A percentile compares a stretch with the other conserved stretches of the same genome.
These are phyloP conservation scores for Trypanosoma rangeli DNA, from an alignment of 208 protist genomes.

Conservation along the genomic window DNA sequence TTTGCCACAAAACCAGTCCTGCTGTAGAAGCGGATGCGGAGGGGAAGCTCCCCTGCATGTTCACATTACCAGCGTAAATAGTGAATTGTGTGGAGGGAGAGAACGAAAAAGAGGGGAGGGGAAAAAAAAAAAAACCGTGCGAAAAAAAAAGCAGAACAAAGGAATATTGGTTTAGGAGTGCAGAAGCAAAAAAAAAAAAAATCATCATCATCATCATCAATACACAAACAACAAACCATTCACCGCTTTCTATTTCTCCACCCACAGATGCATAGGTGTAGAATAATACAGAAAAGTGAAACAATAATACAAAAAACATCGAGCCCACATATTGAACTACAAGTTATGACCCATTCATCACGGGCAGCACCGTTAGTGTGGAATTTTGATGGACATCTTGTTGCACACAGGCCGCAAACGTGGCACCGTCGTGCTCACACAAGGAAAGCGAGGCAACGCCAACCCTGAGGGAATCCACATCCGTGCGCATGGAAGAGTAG, in stretches of 20 bases:
- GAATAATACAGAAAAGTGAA: constrained; percentile 12
- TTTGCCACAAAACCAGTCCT: no score
- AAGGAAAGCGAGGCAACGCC: constrained; percentile 39
- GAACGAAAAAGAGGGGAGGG: not conserved
- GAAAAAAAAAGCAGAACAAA: not conserved
- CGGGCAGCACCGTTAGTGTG: constrained; percentile 22
- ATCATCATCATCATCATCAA: no score
- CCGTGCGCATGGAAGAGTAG: constrained; percentile 24
- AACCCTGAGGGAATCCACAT: constrained; percentile 25
- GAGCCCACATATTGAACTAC: not conserved
- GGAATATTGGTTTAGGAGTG: no score
- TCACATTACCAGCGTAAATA: no score
- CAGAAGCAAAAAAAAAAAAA: no score
- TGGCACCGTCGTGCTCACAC: constrained; percentile 22
- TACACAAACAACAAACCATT: not conserved
- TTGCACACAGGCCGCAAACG: constrained; percentile 29
- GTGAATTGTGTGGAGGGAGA: no score
- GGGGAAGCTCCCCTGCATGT: no score
- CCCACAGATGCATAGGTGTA: not conserved
- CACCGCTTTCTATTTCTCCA: not conserved
- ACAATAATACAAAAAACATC: constrained; percentile 16
- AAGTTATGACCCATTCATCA: constrained; percentile 30
- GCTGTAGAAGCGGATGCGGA: no score
- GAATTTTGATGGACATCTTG: not conserved
- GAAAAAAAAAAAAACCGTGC: constrained; percentile 12